phyloP scores from a whole-genome alignment of 768 basidiomycete species.

The Kwoniella sp. region DNA sequence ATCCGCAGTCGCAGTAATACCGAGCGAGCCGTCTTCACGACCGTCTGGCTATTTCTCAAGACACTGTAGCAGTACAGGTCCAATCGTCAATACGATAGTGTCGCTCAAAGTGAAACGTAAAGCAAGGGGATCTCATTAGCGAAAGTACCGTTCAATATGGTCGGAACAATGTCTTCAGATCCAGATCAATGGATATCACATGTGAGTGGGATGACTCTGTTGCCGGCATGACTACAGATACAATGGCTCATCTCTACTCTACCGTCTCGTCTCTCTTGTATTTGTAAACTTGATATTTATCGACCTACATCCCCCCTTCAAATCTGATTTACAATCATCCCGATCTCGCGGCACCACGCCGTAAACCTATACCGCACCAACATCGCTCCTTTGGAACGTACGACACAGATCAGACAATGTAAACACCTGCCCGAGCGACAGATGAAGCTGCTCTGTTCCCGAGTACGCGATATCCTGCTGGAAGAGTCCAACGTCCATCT shows the following conservation, averaged over 20 bases:
- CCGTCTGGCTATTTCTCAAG: too few relatives aligned
- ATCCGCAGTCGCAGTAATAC: too few relatives aligned
- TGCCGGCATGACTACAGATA: too few relatives aligned
- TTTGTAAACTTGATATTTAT: too few relatives aligned
- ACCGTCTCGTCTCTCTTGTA: too few relatives aligned
- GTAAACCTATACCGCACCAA: background rate
- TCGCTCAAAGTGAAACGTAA: too few relatives aligned
- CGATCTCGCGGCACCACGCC: background rate
- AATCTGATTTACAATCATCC: background rate
- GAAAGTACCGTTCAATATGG: conserved; percentile 2
- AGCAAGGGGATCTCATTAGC: background rate
- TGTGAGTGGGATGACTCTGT: conserved; percentile 37
- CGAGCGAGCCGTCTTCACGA: too few relatives aligned
- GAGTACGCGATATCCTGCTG: conserved; percentile 56
- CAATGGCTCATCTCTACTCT: too few relatives aligned
- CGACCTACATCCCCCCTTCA: background rate
- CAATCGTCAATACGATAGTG: too few relatives aligned
- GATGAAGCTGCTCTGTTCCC: conserved; percentile 56
- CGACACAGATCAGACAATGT: conserved; percentile 55
- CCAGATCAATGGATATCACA: conserved; percentile 56
- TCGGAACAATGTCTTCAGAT: conserved; percentile 39
- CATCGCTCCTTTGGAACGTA: too few relatives aligned
- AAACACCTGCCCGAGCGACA: conserved; percentile 58
- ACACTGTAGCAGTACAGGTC: too few relatives aligned
- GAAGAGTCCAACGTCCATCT: conserved; percentile 60